A percentile compares a stretch with the other conserved stretches of the same genome.
phyloP scores from a whole-genome alignment of 352 stramenopile genomes.

The Globisporangium uncinulatum region DNA sequence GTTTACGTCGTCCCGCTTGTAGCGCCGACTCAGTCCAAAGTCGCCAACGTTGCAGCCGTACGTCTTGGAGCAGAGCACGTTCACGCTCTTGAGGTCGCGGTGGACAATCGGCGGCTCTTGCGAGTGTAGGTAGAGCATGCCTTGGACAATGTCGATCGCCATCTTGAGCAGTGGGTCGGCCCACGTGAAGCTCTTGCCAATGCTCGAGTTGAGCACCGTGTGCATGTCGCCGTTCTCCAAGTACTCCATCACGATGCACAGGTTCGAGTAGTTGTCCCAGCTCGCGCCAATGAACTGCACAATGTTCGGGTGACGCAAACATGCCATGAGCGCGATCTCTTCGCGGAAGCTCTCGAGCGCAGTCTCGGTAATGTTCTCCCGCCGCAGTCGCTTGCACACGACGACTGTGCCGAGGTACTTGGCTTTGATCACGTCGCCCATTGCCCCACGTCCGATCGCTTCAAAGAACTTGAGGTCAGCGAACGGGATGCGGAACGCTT shows the following conservation, averaged over 20 bases:
- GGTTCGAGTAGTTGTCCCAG: conserved; percentile 85
- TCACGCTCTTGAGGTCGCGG: conserved; percentile 86
- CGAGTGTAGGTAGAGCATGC: conserved; percentile 86
- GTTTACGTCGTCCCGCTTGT: conserved; percentile 72
- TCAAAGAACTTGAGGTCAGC: conserved; percentile 77
- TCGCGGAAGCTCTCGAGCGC: conserved; percentile 76
- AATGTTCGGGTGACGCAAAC: conserved; percentile 82
- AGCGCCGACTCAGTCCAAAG: conserved; percentile 79
- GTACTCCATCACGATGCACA: conserved; percentile 89
- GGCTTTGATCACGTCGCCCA: conserved; percentile 87
- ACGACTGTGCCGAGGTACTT: conserved; percentile 85
- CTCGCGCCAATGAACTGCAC: conserved; percentile 87
- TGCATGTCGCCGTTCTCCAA: conserved; percentile 89
- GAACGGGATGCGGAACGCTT: conserved; percentile 81
- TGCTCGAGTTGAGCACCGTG: conserved; percentile 70
- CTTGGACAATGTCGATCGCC: conserved; percentile 77
- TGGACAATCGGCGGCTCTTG: conserved; percentile 81
- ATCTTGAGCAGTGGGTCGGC: conserved; percentile 84
- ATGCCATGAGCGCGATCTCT: conserved; percentile 85
- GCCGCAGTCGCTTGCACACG: conserved; percentile 84
- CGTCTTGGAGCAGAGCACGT: conserved; percentile 83
- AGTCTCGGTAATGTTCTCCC: conserved; percentile 70
- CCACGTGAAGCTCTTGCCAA: conserved; percentile 83
- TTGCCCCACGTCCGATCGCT: conserved; percentile 70
- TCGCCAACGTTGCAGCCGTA: conserved; percentile 87